Base-by-base conservation (phyloP, 441 rosid species). In the Jatropha multifida region DNA sequence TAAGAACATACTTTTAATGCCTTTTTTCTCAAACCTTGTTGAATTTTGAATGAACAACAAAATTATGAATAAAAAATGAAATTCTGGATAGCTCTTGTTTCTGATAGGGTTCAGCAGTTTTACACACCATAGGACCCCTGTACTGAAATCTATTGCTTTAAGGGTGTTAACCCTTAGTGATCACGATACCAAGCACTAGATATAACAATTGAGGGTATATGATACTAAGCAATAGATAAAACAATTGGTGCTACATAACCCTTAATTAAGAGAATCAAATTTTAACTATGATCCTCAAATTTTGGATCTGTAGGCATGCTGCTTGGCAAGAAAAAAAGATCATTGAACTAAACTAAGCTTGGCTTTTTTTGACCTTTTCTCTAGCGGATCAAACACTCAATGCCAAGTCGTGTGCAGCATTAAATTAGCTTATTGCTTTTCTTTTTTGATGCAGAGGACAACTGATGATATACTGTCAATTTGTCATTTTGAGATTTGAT, bases 401-500 rank as follows among this genome's bases (percentile, higher is more conserved):
- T 17, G 15, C 15, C 2, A 32, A 32, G 32, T 32, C 2, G 32
- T 32, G 2, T 32, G 4, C 18, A 51, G 27, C 27, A 56, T 56
- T 2, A 56, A 20, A 8, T 56, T 56, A n/a, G 61, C 7, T 55
- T 55, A 18, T 55, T 41, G 52, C 60, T 12, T 11, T 27, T 60
- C 59, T 11, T 65, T n/a, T 69, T 37, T 40, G 13, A 12, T 23
- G 55, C 40, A 72, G 54, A 41, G 65, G 51, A 26, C 8, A 44
- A 58, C 63, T n/a, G 60, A 64, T 55, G 27, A 2, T 73, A 7
- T 51, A 18, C 68, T 42, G 42, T 66, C 58, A 1, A 44, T 44
- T 42, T 37, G 26, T 58, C 54, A 8, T 14, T 80, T 40, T 70
- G 14, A 69, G 46, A 26, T 70, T 80, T 23, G 37, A 61, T 76